Evolutionary conservation across 441 rosid genomes (phyloP), one percentile per base, ranked within the genome.

Genomic region (Syzygium malaccense): DNA sequence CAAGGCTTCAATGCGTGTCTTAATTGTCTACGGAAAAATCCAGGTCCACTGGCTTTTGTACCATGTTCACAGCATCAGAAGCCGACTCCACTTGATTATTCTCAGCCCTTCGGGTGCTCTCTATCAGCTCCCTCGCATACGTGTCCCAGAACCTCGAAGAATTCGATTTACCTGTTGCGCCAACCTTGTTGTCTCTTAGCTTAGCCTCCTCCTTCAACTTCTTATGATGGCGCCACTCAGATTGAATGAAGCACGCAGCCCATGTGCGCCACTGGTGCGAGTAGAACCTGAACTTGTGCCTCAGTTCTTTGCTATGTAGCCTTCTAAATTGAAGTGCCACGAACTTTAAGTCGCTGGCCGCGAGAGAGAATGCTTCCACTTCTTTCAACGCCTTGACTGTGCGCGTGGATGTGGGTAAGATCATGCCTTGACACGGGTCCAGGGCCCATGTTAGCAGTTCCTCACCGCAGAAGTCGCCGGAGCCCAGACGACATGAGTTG

Each of bases 11-110:
- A 45, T 71, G 83, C 83, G 83, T 9, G 49, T 37, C 51, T 37
- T 71, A 25, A 11, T 71, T 5, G n/a, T 92, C 94, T 23, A 92
- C 96, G 23, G 95, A 94, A 91, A 94, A 96, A 91, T 97, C 97
- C 28, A 95, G 98, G 88, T 97, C 99, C 15, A 91, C 91, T 53
- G 99, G 98, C 91, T 97, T 97, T 90, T 91, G 96, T 89, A 97
- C 87, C 6, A 96, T 88, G 75, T 89, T 89, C 60, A 90, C 92
- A 18, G 91, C 92, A 85, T 91, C 91, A 55, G 96, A 92, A 87
- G 91, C 94, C n/a, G 96, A 91, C 6, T 89, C 95, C 33, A 94
- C 92, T 89, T 93, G 95, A n/a, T 85, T 90, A n/a, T 89, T 68
- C 17, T 30, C 87, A 60, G 87, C 92, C 57, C 92, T 94, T 89